phyloP scores from a whole-genome alignment of 2,329 filamentous ascomycete genomes.

The Drechslerella stenobrocha region DNA sequence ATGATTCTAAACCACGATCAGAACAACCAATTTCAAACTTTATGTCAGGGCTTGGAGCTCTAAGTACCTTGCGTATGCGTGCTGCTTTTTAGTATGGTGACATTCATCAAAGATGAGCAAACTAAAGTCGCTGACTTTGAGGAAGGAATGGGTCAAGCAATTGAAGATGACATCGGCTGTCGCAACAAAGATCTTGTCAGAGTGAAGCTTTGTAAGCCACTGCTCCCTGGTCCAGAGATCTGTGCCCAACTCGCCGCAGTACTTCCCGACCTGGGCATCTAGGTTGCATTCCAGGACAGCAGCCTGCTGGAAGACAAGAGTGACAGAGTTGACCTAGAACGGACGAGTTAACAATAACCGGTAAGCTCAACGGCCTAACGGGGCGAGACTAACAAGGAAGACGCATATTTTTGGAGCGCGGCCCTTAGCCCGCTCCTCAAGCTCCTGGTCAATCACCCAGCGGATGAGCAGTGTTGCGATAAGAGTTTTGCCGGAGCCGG shows the following conservation, averaged over 20 bases:
- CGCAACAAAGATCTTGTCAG: conserved; percentile 75
- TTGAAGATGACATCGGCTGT: conserved; percentile 84
- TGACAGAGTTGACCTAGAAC: conserved; percentile 73
- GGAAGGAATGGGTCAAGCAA: conserved; percentile 75
- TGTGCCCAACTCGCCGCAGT: conserved; percentile 71
- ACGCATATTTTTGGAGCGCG: conserved; percentile 71
- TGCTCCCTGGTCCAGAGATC: conserved; percentile 63
- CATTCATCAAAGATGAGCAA: conserved; percentile 94
- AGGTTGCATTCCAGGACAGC: conserved; percentile 80
- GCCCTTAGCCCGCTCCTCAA: conserved; percentile 68
- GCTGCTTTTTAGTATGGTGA: conserved; percentile 92
- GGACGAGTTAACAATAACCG: conserved; percentile 46
- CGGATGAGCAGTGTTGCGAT: conserved; percentile 85
- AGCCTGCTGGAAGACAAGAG: conserved; percentile 86
- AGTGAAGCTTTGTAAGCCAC: conserved; percentile 58
- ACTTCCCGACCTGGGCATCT: conserved; percentile 71
- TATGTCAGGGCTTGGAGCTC: background rate
- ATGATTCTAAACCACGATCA: conserved; percentile 65
- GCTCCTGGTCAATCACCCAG: conserved; percentile 74
- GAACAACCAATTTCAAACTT: conserved; percentile 20
- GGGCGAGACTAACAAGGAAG: conserved; percentile 69
- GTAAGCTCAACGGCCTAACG: background rate
- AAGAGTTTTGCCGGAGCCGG: conserved; percentile 94
- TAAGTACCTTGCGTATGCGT: conserved; percentile 73
- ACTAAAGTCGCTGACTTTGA: conserved; percentile 80